A percentile compares a stretch with the other conserved stretches of the same genome.
Conservation (phyloP, 345 rosid genomes). For the Zanthoxylum bungeanum region DNA sequence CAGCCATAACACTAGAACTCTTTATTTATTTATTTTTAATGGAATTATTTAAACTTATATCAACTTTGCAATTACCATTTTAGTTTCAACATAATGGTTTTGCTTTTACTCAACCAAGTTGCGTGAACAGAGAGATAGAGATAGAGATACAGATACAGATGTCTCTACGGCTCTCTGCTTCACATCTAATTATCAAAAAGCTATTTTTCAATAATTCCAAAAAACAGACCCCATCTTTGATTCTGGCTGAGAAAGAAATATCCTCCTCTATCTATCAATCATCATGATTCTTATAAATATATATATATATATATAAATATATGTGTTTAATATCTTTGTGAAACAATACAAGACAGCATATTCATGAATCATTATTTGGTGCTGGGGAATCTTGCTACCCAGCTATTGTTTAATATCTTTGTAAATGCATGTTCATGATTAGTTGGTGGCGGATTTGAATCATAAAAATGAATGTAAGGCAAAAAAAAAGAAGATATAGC, state of each 20-base stretch:
- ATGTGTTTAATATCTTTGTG: conserved; percentile 9
- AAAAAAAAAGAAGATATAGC: too few species aligned
- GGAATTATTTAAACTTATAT: background rate
- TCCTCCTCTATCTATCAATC: conserved; percentile 8
- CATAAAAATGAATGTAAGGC: too few species aligned
- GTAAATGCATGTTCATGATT: background rate
- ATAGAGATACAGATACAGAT: too few species aligned
- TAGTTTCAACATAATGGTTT: background rate
- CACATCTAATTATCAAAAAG: background rate
- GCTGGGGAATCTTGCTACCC: background rate
- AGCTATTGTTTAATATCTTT: background rate
- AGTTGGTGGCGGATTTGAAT: background rate
- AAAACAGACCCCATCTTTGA: conserved; percentile 9
- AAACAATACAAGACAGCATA: background rate
- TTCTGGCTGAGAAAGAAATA: conserved; percentile 15
- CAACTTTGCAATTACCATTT: background rate
- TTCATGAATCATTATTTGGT: background rate
- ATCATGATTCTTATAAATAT: conserved; percentile 1
- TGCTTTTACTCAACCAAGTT: conserved; percentile 15
- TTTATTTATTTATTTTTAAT: background rate
- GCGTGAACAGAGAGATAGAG: conserved; percentile 4
- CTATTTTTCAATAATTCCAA: conserved; percentile 7
- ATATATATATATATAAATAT: background rate
- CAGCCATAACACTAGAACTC: conserved; percentile 9
- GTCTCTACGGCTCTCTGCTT: conserved; percentile 1